Evolutionary conservation across 2,329 filamentous ascomycete genomes (phyloP).

Genomic region (Zymoseptoria brevis): DNA sequence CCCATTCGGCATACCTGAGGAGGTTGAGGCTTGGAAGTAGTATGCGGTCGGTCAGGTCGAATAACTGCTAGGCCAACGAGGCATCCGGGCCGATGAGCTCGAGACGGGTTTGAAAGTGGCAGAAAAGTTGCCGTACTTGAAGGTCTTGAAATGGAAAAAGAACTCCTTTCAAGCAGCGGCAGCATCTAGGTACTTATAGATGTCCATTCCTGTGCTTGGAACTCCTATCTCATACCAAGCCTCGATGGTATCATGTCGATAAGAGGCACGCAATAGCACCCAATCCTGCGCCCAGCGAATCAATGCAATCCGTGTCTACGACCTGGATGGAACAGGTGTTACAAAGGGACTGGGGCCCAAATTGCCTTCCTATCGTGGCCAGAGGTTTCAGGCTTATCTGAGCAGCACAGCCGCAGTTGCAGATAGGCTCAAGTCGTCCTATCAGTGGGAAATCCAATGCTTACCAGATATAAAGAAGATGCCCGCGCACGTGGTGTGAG

Average conservation of each 20-base stretch:
- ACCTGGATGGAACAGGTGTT: background rate
- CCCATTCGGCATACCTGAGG: background rate
- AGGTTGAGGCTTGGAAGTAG: background rate
- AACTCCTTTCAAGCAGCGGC: background rate
- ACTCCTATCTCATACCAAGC: background rate
- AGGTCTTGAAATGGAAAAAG: background rate
- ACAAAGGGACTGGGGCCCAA: background rate
- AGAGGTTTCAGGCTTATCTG: background rate
- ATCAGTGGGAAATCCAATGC: background rate
- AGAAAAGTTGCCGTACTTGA: background rate
- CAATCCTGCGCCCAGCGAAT: background rate
- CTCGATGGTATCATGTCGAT: background rate
- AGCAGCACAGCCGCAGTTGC: background rate
- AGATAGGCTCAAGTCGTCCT: background rate
- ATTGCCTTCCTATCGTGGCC: background rate
- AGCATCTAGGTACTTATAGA: background rate
- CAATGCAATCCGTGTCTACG: background rate
- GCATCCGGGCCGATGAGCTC: background rate
- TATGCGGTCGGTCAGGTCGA: background rate
- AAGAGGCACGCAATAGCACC: background rate
- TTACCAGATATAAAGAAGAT: background rate
- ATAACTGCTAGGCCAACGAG: background rate
- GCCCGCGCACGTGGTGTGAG: background rate
- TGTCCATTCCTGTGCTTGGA: background rate
- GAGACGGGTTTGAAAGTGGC: background rate